These are phyloP conservation scores for Solanum corneliomulleri DNA, from an alignment of 257 asterid species.

Conservation along the genomic window DNA sequence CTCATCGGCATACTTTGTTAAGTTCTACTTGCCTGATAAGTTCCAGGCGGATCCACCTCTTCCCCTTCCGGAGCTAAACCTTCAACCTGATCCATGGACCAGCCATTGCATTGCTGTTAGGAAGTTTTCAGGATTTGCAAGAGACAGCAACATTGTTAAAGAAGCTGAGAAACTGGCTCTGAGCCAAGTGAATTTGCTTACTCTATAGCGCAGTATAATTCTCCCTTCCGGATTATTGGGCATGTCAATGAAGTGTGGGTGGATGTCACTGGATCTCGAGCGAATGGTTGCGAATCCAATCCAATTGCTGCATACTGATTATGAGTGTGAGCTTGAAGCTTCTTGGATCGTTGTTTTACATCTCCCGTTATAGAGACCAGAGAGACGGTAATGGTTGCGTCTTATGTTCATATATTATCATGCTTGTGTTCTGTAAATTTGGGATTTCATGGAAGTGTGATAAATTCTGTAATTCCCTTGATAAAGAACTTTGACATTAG, in stretches of 20 bases:
- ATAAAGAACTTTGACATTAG: neutral
- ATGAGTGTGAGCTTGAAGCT: neutral
- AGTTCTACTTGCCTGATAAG: conserved; percentile 41
- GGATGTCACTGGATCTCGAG: conserved; percentile 47
- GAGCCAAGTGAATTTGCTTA: conserved; percentile 51
- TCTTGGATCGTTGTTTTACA: neutral
- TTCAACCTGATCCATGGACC: conserved; percentile 38
- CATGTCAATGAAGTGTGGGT: conserved; percentile 84
- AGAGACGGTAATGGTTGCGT: neutral
- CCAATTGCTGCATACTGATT: conserved; percentile 30
- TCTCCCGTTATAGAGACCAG: neutral
- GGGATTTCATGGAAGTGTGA: neutral
- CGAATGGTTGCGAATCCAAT: conserved; percentile 30
- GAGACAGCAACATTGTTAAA: conserved; percentile 62
- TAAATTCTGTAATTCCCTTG: neutral
- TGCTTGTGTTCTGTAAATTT: neutral
- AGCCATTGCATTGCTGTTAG: conserved; percentile 70
- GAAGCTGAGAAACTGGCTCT: conserved; percentile 67
- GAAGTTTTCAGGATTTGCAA: conserved; percentile 68
- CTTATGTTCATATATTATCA: neutral
- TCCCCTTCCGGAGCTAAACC: conserved; percentile 72
- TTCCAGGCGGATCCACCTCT: conserved; percentile 59
- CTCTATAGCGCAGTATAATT: conserved; percentile 72
- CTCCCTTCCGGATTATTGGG: conserved; percentile 45
- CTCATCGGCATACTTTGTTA: conserved; percentile 61